Evolutionary conservation across 352 stramenopile species (phyloP), one percentile per base, ranked within the genome.

Genomic region (Globisporangium orthogonon): DNA sequence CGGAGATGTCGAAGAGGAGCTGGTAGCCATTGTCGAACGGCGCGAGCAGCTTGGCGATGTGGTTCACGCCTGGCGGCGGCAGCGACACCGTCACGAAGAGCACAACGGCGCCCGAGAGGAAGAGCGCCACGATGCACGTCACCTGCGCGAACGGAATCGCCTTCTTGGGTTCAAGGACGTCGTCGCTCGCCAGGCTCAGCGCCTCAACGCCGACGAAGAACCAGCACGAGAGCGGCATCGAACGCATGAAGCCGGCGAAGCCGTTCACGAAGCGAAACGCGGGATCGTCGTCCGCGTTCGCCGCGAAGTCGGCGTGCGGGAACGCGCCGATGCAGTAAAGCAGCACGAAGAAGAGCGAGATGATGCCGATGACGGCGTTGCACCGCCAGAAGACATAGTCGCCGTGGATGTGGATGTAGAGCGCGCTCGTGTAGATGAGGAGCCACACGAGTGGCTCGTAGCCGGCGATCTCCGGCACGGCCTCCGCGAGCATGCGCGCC

Each of bases 151-250:
- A 56, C 4, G 66, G 66, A 28, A 73, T 70, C 7, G 54, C 43
- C 5, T 45, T 43, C 1, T 51, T 61, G 4, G 66, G 66, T 14
- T 67, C 49, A 10, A 63, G 30, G 18, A 73, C 58, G 31, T 67
- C 43, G 40, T 68, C 65, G 47, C 52, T 64, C 4, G 66, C 50
- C 7, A 67, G 63, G 31, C 59, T 67, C 1, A 73, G 47, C 31
- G 66, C 62, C 48, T 73, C 66, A 18, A 73, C 63, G 40, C 66
- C 66, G 15, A 66, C 65, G 46, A 66, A 71, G 51, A 77, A 74
- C 69, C 69, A 77, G 18, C 53, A 60, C 7, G 63, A 63, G 31
- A 73, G 50, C 18, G 69, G 67, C 35, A 77, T 37, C 37, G 55
- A 49, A 11, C 47, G 56, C 43, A 77, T 44, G 52, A 74, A 76